Evolutionary conservation across 1,284 basidiomycete genomes (phyloP).

Genomic region (Cryptococcus wingfieldii): DNA sequence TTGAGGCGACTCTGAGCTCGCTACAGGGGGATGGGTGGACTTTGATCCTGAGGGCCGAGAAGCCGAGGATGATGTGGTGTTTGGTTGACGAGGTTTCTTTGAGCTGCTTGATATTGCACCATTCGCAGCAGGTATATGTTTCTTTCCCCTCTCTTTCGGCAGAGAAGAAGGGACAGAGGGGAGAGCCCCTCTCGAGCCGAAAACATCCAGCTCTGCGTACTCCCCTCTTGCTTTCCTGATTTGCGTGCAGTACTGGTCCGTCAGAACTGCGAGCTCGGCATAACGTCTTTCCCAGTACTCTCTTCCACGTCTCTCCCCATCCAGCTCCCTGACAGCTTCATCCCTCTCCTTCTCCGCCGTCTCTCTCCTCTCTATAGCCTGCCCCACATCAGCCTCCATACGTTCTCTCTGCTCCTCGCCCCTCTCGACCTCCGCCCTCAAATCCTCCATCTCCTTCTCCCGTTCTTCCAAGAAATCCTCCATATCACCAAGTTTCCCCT

Average conservation of each 20-base stretch:
- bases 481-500: slow-evolving; percentile 25
- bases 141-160: no score
- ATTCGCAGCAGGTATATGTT: no score
- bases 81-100: no score
- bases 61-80: no score
- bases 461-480: slow-evolving; percentile 31
- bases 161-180: not conserved
- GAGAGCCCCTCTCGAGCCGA: not conserved
- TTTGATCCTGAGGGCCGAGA: not conserved
- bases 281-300: slow-evolving; percentile 5
- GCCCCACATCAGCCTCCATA: slow-evolving; percentile 1
- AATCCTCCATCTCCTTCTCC: slow-evolving; percentile 3
- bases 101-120: no score
- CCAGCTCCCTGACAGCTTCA: slow-evolving; percentile 6
- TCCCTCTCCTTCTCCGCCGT: not conserved
- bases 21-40: not conserved
- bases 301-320: not conserved
- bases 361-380: slow-evolving; percentile 2
- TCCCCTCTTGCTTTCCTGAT: slow-evolving; percentile 5
- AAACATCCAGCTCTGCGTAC: not conserved
- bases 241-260: slow-evolving; percentile 4
- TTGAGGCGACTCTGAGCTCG: not conserved
- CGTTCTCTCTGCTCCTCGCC: not conserved
- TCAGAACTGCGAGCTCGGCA: no score
- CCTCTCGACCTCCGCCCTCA: not conserved